Evolutionary conservation across 805 yeast genomes (phyloP).

Genomic region (Suhomyces sp.): DNA sequence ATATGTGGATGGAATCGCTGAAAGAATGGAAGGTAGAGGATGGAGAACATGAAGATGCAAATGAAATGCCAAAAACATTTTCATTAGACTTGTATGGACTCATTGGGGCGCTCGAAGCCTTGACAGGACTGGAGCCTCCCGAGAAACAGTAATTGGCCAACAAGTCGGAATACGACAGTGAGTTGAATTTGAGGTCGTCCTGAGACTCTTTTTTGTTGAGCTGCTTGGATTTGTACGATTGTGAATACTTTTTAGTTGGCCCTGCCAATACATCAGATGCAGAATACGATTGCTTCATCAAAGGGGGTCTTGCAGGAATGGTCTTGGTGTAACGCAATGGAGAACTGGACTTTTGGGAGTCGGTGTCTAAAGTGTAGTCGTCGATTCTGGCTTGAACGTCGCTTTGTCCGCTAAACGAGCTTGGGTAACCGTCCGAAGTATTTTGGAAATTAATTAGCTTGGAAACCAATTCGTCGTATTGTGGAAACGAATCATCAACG

Average conservation of each 20-base stretch:
- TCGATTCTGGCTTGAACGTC: slow-evolving; percentile 5
- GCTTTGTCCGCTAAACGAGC: not conserved
- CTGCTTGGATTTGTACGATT: slow-evolving; percentile 21
- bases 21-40: slow-evolving; percentile 35
- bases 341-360: slow-evolving; percentile 10
- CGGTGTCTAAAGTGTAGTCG: not conserved
- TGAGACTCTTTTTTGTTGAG: not conserved
- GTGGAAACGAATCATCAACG: slow-evolving; percentile 12
- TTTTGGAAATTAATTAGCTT: slow-evolving; percentile 17
- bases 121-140: slow-evolving; percentile 16
- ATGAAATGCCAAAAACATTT: slow-evolving; percentile 8
- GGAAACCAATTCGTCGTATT: slow-evolving; percentile 22
- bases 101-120: slow-evolving; percentile 2
- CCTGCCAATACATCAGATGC: slow-evolving; percentile 14
- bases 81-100: slow-evolving; percentile 1
- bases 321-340: slow-evolving; percentile 16
- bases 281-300: slow-evolving; percentile 17
- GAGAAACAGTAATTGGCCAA: slow-evolving; percentile 36
- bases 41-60: slow-evolving; percentile 19
- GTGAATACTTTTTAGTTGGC: slow-evolving; percentile 25
- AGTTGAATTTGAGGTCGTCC: slow-evolving; percentile 17
- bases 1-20: slow-evolving; percentile 32
- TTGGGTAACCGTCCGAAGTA: not conserved
- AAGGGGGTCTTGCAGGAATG: slow-evolving; percentile 14
- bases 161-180: slow-evolving; percentile 32